phyloP scores from a whole-genome alignment of 2,329 filamentous ascomycete species.

The Cladosporium sp. region DNA sequence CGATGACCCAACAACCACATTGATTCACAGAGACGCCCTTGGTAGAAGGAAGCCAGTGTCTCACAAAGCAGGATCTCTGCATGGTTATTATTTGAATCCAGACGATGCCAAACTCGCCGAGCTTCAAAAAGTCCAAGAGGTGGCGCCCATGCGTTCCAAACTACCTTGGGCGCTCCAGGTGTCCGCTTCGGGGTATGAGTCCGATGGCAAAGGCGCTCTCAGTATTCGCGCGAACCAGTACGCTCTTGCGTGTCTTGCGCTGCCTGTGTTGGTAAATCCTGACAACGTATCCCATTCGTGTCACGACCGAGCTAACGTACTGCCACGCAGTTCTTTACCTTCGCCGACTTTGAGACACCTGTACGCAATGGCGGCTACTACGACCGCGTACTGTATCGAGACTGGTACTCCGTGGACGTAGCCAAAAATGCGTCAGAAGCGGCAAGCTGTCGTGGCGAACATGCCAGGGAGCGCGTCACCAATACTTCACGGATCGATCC shows the following conservation, averaged over 20 bases:
- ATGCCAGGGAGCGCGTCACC: too few species aligned
- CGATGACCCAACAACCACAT: background rate
- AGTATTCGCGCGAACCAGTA: background rate
- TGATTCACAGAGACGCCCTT: background rate
- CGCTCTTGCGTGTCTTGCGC: background rate
- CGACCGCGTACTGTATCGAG: background rate
- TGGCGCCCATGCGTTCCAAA: background rate
- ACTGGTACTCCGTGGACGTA: background rate
- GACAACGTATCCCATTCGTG: background rate
- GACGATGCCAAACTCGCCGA: background rate
- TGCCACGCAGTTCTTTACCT: background rate
- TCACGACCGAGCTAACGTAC: background rate
- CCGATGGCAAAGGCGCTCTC: background rate
- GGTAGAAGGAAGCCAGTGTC: background rate
- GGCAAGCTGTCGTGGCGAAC: background rate
- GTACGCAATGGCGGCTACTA: background rate
- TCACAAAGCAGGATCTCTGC: background rate
- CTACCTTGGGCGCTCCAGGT: background rate
- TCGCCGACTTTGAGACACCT: background rate
- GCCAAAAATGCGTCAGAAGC: background rate
- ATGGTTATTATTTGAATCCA: background rate
- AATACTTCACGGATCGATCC: too few species aligned
- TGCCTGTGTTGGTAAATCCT: background rate
- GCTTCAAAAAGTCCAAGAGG: background rate
- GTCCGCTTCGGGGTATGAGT: background rate